Conservation (phyloP, 2,329 filamentous ascomycete species). For the Claviceps spartinae region DNA sequence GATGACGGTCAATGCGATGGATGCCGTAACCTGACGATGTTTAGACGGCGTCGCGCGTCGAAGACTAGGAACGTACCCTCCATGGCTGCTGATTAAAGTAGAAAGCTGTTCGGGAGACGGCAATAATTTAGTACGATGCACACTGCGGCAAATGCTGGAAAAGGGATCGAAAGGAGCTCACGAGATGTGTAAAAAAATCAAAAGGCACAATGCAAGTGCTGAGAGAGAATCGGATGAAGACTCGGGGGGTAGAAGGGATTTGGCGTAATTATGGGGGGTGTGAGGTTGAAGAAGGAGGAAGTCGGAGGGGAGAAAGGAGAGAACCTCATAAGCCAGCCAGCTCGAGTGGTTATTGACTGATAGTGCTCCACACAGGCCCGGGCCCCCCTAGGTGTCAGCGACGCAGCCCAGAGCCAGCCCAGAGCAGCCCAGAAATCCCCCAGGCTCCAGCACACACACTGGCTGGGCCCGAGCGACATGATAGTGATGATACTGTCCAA, state of each 20-base stretch:
- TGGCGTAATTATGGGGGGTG: slow-evolving; percentile 9
- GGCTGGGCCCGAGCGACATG: too few relatives aligned
- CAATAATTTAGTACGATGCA: slow-evolving; percentile 4
- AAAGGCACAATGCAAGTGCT: slow-evolving; percentile 6
- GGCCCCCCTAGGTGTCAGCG: neutral
- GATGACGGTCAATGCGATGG: slow-evolving; percentile 9
- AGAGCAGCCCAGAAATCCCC: too few relatives aligned
- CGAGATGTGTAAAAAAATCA: slow-evolving; percentile 6
- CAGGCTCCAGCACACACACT: too few relatives aligned
- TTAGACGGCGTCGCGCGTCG: neutral
- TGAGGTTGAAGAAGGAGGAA: slow-evolving; percentile 19
- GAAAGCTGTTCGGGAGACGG: slow-evolving; percentile 16
- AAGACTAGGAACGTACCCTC: slow-evolving; percentile 31
- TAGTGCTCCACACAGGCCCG: neutral
- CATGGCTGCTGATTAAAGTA: slow-evolving; percentile 38
- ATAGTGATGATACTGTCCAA: too few relatives aligned
- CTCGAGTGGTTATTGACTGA: neutral
- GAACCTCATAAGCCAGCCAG: slow-evolving; percentile 6
- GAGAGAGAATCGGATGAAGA: slow-evolving; percentile 10
- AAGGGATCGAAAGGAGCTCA: slow-evolving; percentile 10
- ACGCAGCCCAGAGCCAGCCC: too few relatives aligned
- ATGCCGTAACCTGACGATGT: neutral
- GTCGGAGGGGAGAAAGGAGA: slow-evolving; percentile 21
- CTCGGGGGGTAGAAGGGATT: slow-evolving; percentile 7
- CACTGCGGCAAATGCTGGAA: neutral